Conservation (phyloP, 2,329 filamentous ascomycete genomes). For the Teratosphaeriaceae sp. region DNA sequence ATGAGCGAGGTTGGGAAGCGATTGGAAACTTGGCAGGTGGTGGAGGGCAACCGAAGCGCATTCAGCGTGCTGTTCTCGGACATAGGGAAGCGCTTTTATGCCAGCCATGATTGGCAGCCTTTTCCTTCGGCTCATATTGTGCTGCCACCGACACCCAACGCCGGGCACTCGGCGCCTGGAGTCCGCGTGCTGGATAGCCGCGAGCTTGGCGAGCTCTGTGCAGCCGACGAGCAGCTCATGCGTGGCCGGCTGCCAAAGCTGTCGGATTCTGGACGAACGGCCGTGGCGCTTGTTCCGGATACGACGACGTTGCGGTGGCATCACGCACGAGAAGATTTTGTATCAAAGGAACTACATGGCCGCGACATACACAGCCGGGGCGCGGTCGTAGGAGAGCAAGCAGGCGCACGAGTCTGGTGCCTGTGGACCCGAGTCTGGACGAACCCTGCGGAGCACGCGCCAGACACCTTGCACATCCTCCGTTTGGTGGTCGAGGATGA, state of each 20-base stretch:
- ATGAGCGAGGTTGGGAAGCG: conserved; percentile 56
- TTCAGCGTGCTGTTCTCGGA: conserved; percentile 85
- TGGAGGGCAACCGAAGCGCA: conserved; percentile 38
- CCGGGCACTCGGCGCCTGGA: neutral
- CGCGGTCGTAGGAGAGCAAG: conserved; percentile 52
- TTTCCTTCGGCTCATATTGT: conserved; percentile 67
- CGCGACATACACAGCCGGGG: conserved; percentile 56
- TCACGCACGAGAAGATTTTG: conserved; percentile 73
- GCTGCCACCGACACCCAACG: conserved; percentile 42
- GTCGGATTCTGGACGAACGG: conserved; percentile 36
- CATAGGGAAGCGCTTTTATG: conserved; percentile 78
- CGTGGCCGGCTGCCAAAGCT: conserved; percentile 36
- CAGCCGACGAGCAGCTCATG: conserved; percentile 58
- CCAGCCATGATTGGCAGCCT: conserved; percentile 66
- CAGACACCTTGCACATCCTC: conserved; percentile 64
- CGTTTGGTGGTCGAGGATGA: conserved; percentile 59
- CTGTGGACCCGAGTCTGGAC: conserved; percentile 63
- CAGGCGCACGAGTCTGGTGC: conserved; percentile 60
- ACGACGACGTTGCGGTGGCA: conserved; percentile 67
- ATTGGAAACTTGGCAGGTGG: conserved; percentile 48
- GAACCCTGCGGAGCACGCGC: conserved; percentile 48
- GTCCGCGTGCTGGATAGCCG: conserved; percentile 45
- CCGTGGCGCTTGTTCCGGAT: conserved; percentile 63
- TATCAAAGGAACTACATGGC: conserved; percentile 57
- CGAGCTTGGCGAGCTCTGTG: conserved; percentile 56